A percentile compares a stretch with the other conserved stretches of the same genome.
phyloP scores from a whole-genome alignment of 2,329 filamentous ascomycete species.

The Trichoderma atrobrunneum region DNA sequence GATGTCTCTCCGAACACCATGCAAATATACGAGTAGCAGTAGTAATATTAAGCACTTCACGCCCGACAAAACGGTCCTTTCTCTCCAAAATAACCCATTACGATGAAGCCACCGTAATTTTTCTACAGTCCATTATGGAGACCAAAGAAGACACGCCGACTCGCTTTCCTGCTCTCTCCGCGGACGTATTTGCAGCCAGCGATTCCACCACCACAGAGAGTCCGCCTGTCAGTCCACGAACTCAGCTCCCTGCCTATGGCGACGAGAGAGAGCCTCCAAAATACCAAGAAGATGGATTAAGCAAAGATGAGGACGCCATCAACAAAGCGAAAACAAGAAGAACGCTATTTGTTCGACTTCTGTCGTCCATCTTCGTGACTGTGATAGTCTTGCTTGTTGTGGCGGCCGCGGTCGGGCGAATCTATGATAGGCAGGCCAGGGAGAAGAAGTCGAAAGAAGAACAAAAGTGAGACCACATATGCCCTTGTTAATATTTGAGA shows the following conservation, averaged over 20 bases:
- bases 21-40: neutral
- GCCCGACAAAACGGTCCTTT: neutral
- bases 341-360: constrained; percentile 23
- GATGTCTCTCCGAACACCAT: neutral
- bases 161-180: constrained; percentile 18
- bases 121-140: constrained; percentile 18
- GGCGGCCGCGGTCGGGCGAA: constrained; percentile 26
- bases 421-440: constrained; percentile 5
- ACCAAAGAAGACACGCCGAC: constrained; percentile 15
- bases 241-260: constrained; percentile 24
- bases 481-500: neutral
- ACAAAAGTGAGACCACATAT: neutral
- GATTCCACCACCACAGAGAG: constrained; percentile 20
- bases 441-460: neutral
- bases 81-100: neutral
- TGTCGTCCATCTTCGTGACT: constrained; percentile 27
- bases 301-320: neutral
- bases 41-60: neutral
- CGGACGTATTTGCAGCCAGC: constrained; percentile 3
- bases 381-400: constrained; percentile 27
- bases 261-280: constrained; percentile 23
- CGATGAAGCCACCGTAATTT: neutral
- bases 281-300: constrained; percentile 19
- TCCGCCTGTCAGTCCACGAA: constrained; percentile 16
- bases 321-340: constrained; percentile 21